phyloP scores from a whole-genome alignment of 2,329 filamentous ascomycete genomes.

The Periconia sp. region DNA sequence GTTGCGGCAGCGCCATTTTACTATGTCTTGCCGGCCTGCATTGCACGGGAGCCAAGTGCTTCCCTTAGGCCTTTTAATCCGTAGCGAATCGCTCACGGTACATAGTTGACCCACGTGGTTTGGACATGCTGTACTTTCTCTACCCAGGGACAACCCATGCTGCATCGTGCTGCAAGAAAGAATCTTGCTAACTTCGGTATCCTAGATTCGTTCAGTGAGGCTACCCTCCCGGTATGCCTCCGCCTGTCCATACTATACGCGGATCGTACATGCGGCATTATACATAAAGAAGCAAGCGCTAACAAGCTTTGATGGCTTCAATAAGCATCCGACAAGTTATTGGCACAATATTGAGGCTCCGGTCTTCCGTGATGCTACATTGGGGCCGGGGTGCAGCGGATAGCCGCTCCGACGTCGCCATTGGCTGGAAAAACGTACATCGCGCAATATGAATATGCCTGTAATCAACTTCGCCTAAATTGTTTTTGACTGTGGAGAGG shows the following conservation, averaged over 20 bases:
- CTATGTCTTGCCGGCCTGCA: too few species aligned
- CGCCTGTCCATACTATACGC: background rate
- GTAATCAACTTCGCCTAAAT: slow-evolving; percentile 1
- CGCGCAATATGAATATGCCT: slow-evolving; percentile 4
- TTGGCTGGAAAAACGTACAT: slow-evolving; percentile 11
- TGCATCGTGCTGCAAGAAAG: too few species aligned
- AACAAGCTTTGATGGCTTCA: slow-evolving; percentile 15
- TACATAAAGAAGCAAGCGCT: slow-evolving; percentile 9
- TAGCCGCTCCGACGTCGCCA: slow-evolving; percentile 3
- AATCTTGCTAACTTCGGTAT: too few species aligned
- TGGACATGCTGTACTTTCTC: too few species aligned
- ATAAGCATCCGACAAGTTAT: slow-evolving; percentile 14
- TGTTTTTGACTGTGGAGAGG: slow-evolving; percentile 1
- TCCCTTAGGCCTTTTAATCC: too few species aligned
- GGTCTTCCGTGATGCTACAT: slow-evolving; percentile 5
- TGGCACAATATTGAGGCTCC: slow-evolving; percentile 10
- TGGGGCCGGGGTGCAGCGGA: slow-evolving; percentile 6
- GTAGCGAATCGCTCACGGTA: too few species aligned
- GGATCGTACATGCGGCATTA: background rate
- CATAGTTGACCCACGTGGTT: too few species aligned
- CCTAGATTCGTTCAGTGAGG: too few species aligned
- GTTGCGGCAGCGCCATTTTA: too few species aligned
- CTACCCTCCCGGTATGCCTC: too few species aligned
- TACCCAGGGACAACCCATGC: too few species aligned
- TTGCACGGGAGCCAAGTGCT: too few species aligned